Base-by-base conservation (phyloP, 768 basidiomycete species). In the Chalciporus chontae region DNA sequence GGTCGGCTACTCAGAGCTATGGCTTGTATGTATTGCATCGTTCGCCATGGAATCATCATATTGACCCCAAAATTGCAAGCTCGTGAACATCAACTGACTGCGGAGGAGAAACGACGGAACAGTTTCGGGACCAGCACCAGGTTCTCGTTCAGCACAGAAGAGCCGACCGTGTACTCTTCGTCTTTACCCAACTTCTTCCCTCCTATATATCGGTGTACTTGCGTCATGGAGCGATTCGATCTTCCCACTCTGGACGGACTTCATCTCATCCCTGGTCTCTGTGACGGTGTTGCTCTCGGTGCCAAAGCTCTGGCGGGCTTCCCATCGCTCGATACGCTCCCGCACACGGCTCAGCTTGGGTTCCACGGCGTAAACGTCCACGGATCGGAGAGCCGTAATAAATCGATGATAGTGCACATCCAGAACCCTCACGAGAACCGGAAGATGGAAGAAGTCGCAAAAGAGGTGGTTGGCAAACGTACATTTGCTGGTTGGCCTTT, bases 151-250 rank as follows among this genome's bases (percentile, higher is more conserved):
- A 83, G 80, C 55, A 75, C 81, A 0, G 69, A 63, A 29, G 78
- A 83, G 56, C 78, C 86, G 23, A 83, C 76, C 0, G 63, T 73
- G 14, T 99, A 96, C 63, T 90, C 93, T 0, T 96, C 95, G 0
- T 95, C 96, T 3, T 72, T 94, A 2, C 93, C 94, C 1, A 90
- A 92, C 5, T 94, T 97, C 74, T 96, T 99, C 80, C 94, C 96
- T 10, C 78, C 90, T 21, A 70, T 99, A 14, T 71, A 83, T 56
- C 81, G 85, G 31, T 94, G 90, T 58, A 82, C 80, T 15, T 95
- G 91, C 67, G 70, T 70, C 49, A 87, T 83, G 80, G 85, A 88
- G 54, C 73, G 85, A 1, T 99, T 91, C 73, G 79, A 94, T 59
- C 78, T 98, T 8, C 96, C 96, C 0, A 93, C 86, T 0, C 75